Evolutionary conservation across 2,329 filamentous ascomycete species (phyloP), one percentile per base, ranked within the genome.

Genomic region (Nakataea oryzae): DNA sequence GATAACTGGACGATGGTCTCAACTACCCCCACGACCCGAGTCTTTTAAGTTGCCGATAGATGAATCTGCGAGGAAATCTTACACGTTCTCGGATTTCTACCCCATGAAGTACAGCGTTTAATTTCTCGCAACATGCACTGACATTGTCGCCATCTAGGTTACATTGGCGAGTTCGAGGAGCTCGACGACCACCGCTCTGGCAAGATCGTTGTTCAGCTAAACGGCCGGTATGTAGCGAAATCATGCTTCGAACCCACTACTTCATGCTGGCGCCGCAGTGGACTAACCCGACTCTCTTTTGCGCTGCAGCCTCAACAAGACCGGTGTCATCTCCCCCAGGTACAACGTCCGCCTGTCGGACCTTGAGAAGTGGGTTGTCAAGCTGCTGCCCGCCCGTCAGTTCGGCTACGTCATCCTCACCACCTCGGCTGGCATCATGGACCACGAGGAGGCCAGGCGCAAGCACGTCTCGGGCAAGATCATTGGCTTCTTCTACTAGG

Each of bases 31-130:
- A 97, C 92, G 90, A 89, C 87, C 84, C 88, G 87, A 91, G 93
- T 91, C 93, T 91, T 99, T 97, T 99, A 97, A 97, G 87, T 96
- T 87, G 86, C 91, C 93, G 95, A 96, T 90, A 99, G 80, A 99
- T 95, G 78, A 81, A 74, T 78, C 77, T 78, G 86, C 88, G 88
- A 88, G 87, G 87, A 86, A 88, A 89, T 93, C 92, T 97, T 96
- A 96, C 92, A 96, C 89, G 89, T 96, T 91, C 86, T 88, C 88
- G 83, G 86, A 90, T 81, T n/a, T 81, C 77, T 57, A 74, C 64
- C 69, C 76, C 78, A 81, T 95, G 89, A 92, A 81, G 87, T 89
- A 81, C 83, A 85, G 90, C 88, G 88, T 97, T 96, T 96, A 96
- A 87, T 88, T 87, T 84, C 83, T 87, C 86, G 91, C 89, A 83